phyloP scores from a whole-genome alignment of 306 rosid species.

The Citrullus colocynthis region DNA sequence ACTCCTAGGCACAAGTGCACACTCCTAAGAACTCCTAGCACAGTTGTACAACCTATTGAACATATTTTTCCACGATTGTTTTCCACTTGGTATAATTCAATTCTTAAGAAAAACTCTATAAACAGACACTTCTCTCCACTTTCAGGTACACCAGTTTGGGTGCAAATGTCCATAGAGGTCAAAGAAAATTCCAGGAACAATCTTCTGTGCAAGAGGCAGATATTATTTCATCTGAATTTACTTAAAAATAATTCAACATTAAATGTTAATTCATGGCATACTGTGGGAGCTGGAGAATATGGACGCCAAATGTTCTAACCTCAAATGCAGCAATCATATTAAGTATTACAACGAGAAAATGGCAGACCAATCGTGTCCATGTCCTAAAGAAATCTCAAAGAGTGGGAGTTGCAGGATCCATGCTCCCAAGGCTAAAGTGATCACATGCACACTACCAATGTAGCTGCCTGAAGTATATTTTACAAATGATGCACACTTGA shows the following conservation, averaged over 20 bases:
- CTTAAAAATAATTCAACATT: neutral
- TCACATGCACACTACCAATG: neutral
- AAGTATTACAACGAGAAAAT: neutral
- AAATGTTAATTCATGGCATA: neutral
- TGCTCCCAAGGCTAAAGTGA: neutral
- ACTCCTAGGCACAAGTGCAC: no score
- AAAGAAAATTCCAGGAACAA: constrained; percentile 20
- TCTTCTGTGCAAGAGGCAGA: constrained; percentile 12
- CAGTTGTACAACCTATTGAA: neutral
- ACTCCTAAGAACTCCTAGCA: no score
- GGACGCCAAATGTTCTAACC: neutral
- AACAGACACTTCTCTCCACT: neutral
- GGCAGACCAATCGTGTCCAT: neutral
- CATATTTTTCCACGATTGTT: neutral
- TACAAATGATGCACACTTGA: neutral
- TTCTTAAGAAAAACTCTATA: neutral
- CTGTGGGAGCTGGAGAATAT: neutral
- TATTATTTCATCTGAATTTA: neutral
- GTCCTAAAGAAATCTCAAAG: neutral
- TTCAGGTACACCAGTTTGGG: constrained; percentile 10
- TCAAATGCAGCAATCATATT: neutral
- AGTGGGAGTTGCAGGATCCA: neutral
- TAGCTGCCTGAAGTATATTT: neutral
- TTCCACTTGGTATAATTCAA: neutral
- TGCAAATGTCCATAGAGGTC: constrained; percentile 29